Base-by-base conservation (phyloP, 2,329 filamentous ascomycete species). In the Paramyrothecium sp. region DNA sequence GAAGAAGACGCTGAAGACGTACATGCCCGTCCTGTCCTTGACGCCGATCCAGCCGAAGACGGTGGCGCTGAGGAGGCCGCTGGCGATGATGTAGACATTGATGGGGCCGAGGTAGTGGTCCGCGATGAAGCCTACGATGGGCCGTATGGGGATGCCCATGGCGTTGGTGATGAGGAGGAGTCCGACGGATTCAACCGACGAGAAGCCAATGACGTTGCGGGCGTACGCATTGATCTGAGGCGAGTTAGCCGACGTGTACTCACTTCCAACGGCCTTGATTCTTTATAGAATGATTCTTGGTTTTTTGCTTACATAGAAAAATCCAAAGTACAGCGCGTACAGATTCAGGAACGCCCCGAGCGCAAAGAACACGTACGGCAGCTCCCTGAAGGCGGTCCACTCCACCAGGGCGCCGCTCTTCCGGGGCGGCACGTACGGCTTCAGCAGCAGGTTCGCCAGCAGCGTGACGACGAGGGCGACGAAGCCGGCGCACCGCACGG, bases 401-500 rank as follows among this genome's bases (percentile, higher is more conserved):
- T 88, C 85, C 4, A 87, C 71, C 5, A 85, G 55, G 0, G 78
- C 78, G 0, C 83, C 84, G 0, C 75, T 65, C 57, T 73, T 79
- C 23, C 81, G 70, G 0, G 78, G 79, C 17, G 78, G 76, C 10
- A 87, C 69, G 12, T 78, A 72, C 2, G 81, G 75, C 56, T 71
- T 75, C 60, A 79, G 65, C 23, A 75, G 58, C 21, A 81, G 69
- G 1, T 73, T 69, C 13, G 73, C 75, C 0, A 76, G 61, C 1
- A 69, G 56, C 21, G 79, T 71, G 10, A 81, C 80, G 1, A 68
- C 73, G 7, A 86, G 70, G 51, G 78, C 79, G 34, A 92, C 79
- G 64, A 91, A 89, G 0, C 81, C 89, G 1, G 90, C 76, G 11
- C 85, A 80, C 8, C 89, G 76, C 3, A 87, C 85, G 0, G 86